Percentiles rank a stretch among this genome's conserved stretches.
Conservation (phyloP, 2,329 filamentous ascomycete genomes). For the Emericellopsis cladophorae region DNA sequence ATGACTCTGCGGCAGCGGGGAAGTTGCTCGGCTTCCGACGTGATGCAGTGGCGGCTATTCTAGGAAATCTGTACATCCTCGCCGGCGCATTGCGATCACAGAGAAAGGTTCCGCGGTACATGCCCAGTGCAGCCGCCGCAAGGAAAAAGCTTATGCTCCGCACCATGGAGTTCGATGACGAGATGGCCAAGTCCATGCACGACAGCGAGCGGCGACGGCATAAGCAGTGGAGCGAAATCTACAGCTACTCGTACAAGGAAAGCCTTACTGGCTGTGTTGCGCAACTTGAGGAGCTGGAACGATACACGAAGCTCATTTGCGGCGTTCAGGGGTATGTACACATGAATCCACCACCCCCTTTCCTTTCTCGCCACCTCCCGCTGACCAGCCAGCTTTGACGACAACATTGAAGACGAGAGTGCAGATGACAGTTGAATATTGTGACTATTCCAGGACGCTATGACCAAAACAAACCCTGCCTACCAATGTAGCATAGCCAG, state of each 20-base stretch:
- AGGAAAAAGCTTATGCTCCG: constrained; percentile 37
- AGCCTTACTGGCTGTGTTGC: constrained; percentile 40
- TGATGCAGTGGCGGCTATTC: constrained; percentile 43
- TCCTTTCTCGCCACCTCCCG: neutral
- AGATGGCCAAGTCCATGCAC: constrained; percentile 7
- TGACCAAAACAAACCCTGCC: too few relatives aligned
- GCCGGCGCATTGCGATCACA: constrained; percentile 39
- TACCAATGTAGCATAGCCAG: neutral
- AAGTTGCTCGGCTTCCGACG: constrained; percentile 36
- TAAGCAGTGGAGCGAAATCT: constrained; percentile 42
- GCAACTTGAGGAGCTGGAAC: constrained; percentile 40
- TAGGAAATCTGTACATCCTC: constrained; percentile 45
- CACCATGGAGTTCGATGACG: constrained; percentile 27
- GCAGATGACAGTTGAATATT: neutral
- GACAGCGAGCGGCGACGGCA: constrained; percentile 3
- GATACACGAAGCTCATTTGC: constrained; percentile 43
- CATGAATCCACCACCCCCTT: too few relatives aligned
- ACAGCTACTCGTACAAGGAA: constrained; percentile 41
- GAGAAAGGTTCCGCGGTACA: constrained; percentile 38
- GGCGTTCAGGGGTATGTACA: constrained; percentile 35
- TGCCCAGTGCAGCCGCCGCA: constrained; percentile 41
- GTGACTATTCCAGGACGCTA: neutral
- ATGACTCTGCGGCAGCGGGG: constrained; percentile 33
- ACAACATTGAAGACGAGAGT: constrained; percentile 5
- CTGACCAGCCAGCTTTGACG: constrained; percentile 17